A percentile compares a stretch with the other conserved stretches of the same genome.
These are phyloP conservation scores for Phytophthora ohioensis DNA, from an alignment of 352 stramenopile genomes.

Conservation along the genomic window DNA sequence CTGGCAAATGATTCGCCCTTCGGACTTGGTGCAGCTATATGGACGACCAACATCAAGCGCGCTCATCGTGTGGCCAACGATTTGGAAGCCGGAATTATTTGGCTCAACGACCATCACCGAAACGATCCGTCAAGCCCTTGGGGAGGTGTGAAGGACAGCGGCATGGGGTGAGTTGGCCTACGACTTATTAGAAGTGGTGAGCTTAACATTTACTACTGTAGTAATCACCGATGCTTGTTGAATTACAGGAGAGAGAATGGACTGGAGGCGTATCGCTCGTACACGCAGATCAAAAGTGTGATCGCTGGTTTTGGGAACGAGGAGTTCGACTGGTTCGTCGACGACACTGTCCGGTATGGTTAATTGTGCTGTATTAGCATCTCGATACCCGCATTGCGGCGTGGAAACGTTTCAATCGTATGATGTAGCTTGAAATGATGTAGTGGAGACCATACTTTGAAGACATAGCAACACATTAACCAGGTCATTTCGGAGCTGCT, in stretches of 20 bases:
- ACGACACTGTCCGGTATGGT: constrained; percentile 65
- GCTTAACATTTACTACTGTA: background rate
- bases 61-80: constrained; percentile 83
- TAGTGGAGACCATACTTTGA: too few relatives aligned
- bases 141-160: constrained; percentile 76
- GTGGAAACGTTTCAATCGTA: background rate
- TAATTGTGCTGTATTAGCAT: constrained; percentile 17
- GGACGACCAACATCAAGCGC: constrained; percentile 79
- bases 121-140: constrained; percentile 72
- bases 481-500: constrained; percentile 1
- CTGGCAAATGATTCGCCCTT: constrained; percentile 86
- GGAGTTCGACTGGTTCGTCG: constrained; percentile 83
- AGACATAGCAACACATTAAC: background rate
- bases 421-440: too few relatives aligned
- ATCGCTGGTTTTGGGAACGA: constrained; percentile 68
- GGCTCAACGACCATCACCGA: constrained; percentile 88
- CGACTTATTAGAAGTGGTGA: background rate
- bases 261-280: constrained; percentile 68
- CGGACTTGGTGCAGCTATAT: constrained; percentile 88
- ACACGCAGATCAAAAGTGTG: constrained; percentile 84
- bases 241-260: constrained; percentile 85
- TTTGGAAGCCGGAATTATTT: constrained; percentile 91
- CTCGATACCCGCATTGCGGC: background rate
- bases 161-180: constrained; percentile 51
- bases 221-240: constrained; percentile 1